Evolutionary conservation across 1,284 basidiomycete species (phyloP), one percentile per base, ranked within the genome.

Genomic region (Naganishia sp.): DNA sequence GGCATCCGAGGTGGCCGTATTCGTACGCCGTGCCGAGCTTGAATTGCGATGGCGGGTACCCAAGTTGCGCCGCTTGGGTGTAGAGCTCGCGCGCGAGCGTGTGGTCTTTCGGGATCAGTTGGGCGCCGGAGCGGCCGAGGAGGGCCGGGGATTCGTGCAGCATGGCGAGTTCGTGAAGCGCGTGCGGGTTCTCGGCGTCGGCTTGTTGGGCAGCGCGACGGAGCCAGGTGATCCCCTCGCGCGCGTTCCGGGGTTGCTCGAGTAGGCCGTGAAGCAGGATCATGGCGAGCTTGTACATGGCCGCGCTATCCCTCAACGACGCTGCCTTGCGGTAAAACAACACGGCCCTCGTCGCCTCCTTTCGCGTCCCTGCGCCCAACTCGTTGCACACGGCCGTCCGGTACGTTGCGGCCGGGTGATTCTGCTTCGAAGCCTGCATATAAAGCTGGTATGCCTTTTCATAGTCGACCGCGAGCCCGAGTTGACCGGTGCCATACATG

Each of bases 251-350:
- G 58, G 85, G 87, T 76, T 96, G 92, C 18, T 88, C 90, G 28
- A 98, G 83, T 31, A 88, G 80, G 3, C 94, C 95, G 53, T 91
- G 86, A 18, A 99, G 84, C 51, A 97, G 83, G 68, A 98, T 92
- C 88, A 97, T 94, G 17, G 94, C 94, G 17, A 99, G 86, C 80
- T 99, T 99, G 83, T 97, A 99, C 96, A 99, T 99, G 2, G 94
- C 96, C 47, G 95, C 88, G 0, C 94, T 98, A 78, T 99, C 96
- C 41, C 94, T 94, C 39, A 99, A 82, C 0, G 93, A 93, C 2
- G 93, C 93, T 1, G 96, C 91, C 80, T 99, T 98, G 69, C 94
- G 88, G 81, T 98, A 99, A 79, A 99, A 98, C 17, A 94, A 87
- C 50, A 94, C 88, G 3, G 95, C 95, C 42, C 94, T 86, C 35